Percentiles rank a stretch among this genome's conserved stretches.
phyloP scores from a whole-genome alignment of 805 yeast species.

The Wickerhamiella bombiphila region DNA sequence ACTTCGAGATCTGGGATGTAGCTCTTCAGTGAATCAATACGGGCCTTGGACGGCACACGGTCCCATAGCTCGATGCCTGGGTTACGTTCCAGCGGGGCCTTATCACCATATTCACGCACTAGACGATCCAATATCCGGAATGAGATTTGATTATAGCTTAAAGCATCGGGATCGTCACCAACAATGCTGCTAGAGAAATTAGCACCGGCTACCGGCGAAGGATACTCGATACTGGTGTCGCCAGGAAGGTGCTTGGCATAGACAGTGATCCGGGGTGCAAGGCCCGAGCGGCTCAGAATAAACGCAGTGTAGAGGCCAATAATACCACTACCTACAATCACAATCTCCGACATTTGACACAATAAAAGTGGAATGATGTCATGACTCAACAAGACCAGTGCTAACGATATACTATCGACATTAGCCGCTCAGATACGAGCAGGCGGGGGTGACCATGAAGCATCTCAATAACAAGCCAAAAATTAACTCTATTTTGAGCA shows the following conservation, averaged over 20 bases:
- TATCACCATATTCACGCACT: slow-evolving; percentile 31
- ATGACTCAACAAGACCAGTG: no score
- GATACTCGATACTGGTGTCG: slow-evolving; percentile 55
- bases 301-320: slow-evolving; percentile 51
- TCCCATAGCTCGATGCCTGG: slow-evolving; percentile 53
- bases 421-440: no score
- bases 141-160: slow-evolving; percentile 42
- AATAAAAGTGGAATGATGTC: no score
- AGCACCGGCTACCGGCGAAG: slow-evolving; percentile 74
- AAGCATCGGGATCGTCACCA: slow-evolving; percentile 37
- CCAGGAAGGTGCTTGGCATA: slow-evolving; percentile 63
- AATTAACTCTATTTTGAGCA: no score
- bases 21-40: slow-evolving; percentile 32
- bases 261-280: slow-evolving; percentile 33
- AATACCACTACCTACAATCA: slow-evolving; percentile 43
- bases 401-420: no score
- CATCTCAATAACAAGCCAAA: no score
- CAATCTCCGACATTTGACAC: slow-evolving; percentile 8
- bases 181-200: slow-evolving; percentile 43
- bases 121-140: slow-evolving; percentile 34
- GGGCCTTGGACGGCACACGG: slow-evolving; percentile 30
- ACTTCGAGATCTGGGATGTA: slow-evolving; percentile 36
- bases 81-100: slow-evolving; percentile 38
- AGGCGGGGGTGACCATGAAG: no score
- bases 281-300: slow-evolving; percentile 31